Percentiles rank a stretch among this genome's conserved stretches.
Evolutionary conservation across 1,284 basidiomycete genomes (phyloP).

Genomic region (Fomitopsis palustris): DNA sequence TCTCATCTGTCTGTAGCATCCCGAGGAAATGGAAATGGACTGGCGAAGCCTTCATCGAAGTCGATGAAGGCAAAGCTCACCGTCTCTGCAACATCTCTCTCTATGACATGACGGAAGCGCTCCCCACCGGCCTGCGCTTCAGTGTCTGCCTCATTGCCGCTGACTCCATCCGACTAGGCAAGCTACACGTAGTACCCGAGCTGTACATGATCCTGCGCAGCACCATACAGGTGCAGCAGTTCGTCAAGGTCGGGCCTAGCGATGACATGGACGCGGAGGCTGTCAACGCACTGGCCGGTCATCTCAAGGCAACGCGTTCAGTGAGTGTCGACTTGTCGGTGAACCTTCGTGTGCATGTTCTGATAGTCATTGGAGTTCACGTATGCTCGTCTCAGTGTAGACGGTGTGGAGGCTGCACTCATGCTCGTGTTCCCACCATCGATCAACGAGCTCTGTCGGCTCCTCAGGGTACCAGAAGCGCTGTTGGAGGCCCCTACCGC

Average conservation of each 20-base stretch:
- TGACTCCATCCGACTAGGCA: slow-evolving; percentile 41
- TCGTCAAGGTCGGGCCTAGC: slow-evolving; percentile 41
- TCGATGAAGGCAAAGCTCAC: slow-evolving; percentile 30
- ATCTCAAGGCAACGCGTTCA: slow-evolving; percentile 34
- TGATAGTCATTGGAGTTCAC: too few species aligned
- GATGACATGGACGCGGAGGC: slow-evolving; percentile 36
- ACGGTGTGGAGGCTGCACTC: slow-evolving; percentile 37
- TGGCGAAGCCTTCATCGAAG: slow-evolving; percentile 31
- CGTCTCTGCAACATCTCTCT: slow-evolving; percentile 47
- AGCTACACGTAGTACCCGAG: slow-evolving; percentile 44
- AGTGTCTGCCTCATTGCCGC: slow-evolving; percentile 37
- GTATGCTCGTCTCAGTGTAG: slow-evolving; percentile 42
- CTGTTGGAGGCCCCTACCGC: slow-evolving; percentile 14
- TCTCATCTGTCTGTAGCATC: slow-evolving; percentile 3
- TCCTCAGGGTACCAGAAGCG: slow-evolving; percentile 27
- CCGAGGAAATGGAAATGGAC: slow-evolving; percentile 35
- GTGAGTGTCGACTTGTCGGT: slow-evolving; percentile 16
- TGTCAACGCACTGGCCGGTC: slow-evolving; percentile 39
- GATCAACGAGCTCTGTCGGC: slow-evolving; percentile 20
- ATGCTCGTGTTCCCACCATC: slow-evolving; percentile 38
- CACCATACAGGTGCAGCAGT: slow-evolving; percentile 47
- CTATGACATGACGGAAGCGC: slow-evolving; percentile 38
- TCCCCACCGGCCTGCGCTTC: slow-evolving; percentile 44
- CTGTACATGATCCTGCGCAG: slow-evolving; percentile 43
- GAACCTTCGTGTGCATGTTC: too few species aligned